Conservation (phyloP, 2,329 filamentous ascomycete genomes). For the Lecanosticta acicola region DNA sequence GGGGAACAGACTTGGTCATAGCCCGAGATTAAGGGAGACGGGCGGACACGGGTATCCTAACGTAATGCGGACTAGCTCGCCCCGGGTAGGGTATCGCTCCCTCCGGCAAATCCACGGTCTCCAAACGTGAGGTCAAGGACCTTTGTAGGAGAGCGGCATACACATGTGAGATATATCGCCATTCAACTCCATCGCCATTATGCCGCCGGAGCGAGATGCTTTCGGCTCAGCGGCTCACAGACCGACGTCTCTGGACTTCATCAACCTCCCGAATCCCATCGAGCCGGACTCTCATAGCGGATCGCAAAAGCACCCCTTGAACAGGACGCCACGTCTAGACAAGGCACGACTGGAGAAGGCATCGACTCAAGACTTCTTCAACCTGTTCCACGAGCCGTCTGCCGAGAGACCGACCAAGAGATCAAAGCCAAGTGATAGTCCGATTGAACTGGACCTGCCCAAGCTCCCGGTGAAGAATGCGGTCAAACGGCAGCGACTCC, state of each 20-base stretch:
- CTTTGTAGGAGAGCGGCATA: too few relatives aligned
- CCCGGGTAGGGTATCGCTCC: too few relatives aligned
- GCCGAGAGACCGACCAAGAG: slow-evolving; percentile 28
- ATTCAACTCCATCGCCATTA: not conserved
- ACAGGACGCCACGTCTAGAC: slow-evolving; percentile 25
- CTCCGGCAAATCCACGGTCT: too few relatives aligned
- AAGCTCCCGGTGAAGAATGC: slow-evolving; percentile 32
- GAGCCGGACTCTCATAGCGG: slow-evolving; percentile 32
- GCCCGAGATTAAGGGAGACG: not conserved
- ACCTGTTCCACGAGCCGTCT: slow-evolving; percentile 25
- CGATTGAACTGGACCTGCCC: slow-evolving; percentile 28
- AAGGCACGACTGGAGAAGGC: slow-evolving; percentile 23
- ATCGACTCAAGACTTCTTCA: slow-evolving; percentile 25
- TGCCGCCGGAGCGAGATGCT: not conserved
- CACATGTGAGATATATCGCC: not conserved
- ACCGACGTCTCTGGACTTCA: slow-evolving; percentile 30
- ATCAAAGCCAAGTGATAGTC: slow-evolving; percentile 19
- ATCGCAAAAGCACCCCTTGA: slow-evolving; percentile 30
- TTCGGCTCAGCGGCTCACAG: slow-evolving; percentile 17
- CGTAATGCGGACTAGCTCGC: not conserved
- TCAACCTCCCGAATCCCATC: slow-evolving; percentile 34
- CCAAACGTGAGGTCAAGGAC: too few relatives aligned
- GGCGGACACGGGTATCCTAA: not conserved
- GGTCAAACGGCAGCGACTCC: slow-evolving; percentile 37
- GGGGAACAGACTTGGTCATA: too few relatives aligned